phyloP scores from a whole-genome alignment of 306 rosid species.

The Astragalus membranaceus region DNA sequence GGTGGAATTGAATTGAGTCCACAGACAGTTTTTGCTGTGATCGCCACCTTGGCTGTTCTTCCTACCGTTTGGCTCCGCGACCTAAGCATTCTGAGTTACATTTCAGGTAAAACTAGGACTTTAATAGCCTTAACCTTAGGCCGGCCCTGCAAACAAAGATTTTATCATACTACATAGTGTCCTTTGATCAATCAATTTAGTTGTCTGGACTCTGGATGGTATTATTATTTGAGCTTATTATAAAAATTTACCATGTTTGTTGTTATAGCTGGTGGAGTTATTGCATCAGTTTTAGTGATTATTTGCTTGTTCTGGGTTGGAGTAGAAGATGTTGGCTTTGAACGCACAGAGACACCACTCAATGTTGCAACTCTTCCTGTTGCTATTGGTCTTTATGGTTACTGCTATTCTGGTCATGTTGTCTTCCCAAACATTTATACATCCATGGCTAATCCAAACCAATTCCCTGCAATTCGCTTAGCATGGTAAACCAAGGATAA shows the following conservation, averaged over 20 bases:
- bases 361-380: constrained; percentile 79
- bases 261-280: constrained; percentile 77
- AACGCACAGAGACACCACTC: constrained; percentile 59
- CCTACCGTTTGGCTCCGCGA: constrained; percentile 96
- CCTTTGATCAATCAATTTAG: too few species aligned
- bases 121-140: background rate
- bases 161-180: too few species aligned
- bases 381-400: constrained; percentile 93
- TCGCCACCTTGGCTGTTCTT: constrained; percentile 86
- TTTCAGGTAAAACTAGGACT: constrained; percentile 64
- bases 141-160: too few species aligned
- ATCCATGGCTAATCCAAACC: constrained; percentile 77
- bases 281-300: constrained; percentile 71
- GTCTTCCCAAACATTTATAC: constrained; percentile 93
- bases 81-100: constrained; percentile 83
- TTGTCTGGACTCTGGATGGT: background rate
- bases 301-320: constrained; percentile 85
- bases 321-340: constrained; percentile 64
- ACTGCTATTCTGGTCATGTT: constrained; percentile 96
- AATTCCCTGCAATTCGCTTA: constrained; percentile 64
- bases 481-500: constrained; percentile 50
- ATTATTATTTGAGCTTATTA: background rate
- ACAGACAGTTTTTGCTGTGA: constrained; percentile 58
- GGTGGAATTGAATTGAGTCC: constrained; percentile 49
- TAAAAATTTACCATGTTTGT: constrained; percentile 1